Base-by-base conservation (phyloP, 371 early-diverging fungal genomes). In the Nematocida displodere region DNA sequence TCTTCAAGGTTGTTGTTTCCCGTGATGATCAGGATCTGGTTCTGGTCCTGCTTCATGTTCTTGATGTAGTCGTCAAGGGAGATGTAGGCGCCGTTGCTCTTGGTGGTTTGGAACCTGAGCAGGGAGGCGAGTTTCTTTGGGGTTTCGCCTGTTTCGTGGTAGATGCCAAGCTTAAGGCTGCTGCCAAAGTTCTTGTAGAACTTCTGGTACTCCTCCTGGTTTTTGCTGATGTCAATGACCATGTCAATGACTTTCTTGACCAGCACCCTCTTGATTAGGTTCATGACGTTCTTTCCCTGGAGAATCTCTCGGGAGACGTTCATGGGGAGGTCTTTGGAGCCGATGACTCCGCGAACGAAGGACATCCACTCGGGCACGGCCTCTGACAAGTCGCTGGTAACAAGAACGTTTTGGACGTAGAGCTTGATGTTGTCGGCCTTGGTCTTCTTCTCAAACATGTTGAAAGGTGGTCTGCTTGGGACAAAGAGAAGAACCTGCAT, bases 221-320 rank as follows among this genome's bases (percentile, higher is more conserved):
- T 91, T 82, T 89, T 89, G 53, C 87, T 86, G 64, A 91, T 87
- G 84, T 92, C 90, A 56, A 79, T 80, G 81, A 93, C 89, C 91
- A 93, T 89, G 76, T 91, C 91, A 62, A 92, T 82, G 80, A 89
- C 88, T 87, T 92, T 92, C 87, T 91, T 91, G 82, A 90, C 88
- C 29, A 94, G 82, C 85, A 89, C 90, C 87, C 90, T 91, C 84
- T 89, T 89, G 81, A 92, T 90, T 79, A 91, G 89, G 87, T 91
- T 93, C 81, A 93, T 87, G 66, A 90, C 90, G 87, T 88, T 89
- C 87, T 91, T 90, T 84, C 92, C 91, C 86, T 94, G 93, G 78
- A 93, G 87, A 78, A 88, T 89, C 86, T 94, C 95, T 85, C 95
- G 90, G 56, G 92, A 91, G 66, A 94, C 89, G 87, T 93, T 94